Conservation (phyloP, 148 eudicot species). For the Oxyria digyna region DNA sequence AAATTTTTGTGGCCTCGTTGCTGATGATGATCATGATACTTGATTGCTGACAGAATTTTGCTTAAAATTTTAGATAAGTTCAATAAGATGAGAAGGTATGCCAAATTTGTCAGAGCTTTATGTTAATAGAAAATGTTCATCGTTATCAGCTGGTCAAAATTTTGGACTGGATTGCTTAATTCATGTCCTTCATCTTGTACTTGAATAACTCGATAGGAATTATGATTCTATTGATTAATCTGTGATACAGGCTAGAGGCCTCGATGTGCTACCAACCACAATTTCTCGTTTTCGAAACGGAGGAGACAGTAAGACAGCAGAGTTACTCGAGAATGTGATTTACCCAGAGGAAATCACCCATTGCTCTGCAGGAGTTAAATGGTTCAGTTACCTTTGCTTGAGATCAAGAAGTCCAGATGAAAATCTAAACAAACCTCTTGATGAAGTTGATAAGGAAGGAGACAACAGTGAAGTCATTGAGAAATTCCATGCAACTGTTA, state of each 20-base stretch:
- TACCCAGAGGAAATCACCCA: slow-evolving; percentile 94
- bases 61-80: background rate
- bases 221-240: background rate
- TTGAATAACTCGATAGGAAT: background rate
- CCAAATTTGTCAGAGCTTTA: background rate
- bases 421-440: slow-evolving; percentile 5
- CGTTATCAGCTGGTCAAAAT: background rate
- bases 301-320: slow-evolving; percentile 79
- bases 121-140: background rate
- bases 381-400: slow-evolving; percentile 75
- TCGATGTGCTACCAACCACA: slow-evolving; percentile 92
- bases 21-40: background rate
- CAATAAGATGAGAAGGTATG: background rate
- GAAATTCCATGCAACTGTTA: slow-evolving; percentile 56
- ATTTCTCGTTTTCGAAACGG: slow-evolving; percentile 79
- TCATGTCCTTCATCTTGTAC: background rate
- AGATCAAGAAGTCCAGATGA: slow-evolving; percentile 27
- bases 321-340: slow-evolving; percentile 58
- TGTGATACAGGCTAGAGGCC: slow-evolving; percentile 74
- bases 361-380: slow-evolving; percentile 90
- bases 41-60: background rate
- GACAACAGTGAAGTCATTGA: slow-evolving; percentile 29
- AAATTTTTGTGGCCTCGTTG: background rate
- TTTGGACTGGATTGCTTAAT: background rate
- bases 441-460: slow-evolving; percentile 13